phyloP scores from a whole-genome alignment of 2,329 filamentous ascomycete genomes.

The Fonsecaea nubica region DNA sequence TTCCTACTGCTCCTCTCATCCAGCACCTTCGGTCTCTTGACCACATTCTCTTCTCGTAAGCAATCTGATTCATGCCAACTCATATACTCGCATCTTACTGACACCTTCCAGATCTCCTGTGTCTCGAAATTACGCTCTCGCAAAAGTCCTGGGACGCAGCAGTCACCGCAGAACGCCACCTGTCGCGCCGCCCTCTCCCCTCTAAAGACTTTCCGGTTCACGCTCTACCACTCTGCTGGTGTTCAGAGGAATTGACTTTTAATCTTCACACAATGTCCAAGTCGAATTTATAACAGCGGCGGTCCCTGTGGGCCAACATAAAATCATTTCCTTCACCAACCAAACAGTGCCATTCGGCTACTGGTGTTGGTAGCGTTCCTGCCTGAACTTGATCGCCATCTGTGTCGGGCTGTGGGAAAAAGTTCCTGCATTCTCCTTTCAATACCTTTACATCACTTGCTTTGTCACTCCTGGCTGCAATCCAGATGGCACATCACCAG shows the following conservation, averaged over 20 bases:
- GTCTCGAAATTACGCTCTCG: constrained; percentile 2
- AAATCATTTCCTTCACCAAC: neutral
- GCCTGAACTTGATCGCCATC: constrained; percentile 25
- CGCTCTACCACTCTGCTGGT: constrained; percentile 13
- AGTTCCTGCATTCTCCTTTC: neutral
- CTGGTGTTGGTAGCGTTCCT: constrained; percentile 38
- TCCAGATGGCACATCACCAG: constrained; percentile 35
- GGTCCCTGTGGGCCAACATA: constrained; percentile 46
- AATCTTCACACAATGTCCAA: constrained; percentile 43
- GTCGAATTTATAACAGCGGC: constrained; percentile 52
- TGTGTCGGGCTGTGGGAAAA: constrained; percentile 9
- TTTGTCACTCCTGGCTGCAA: neutral
- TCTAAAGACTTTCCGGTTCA: constrained; percentile 9
- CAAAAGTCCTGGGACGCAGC: neutral
- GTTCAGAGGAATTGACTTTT: constrained; percentile 20
- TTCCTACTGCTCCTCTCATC: constrained; percentile 25
- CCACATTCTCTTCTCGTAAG: constrained; percentile 26
- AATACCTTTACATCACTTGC: neutral
- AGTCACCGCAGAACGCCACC: constrained; percentile 24
- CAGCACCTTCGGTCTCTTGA: constrained; percentile 25
- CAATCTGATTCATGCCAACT: constrained; percentile 18
- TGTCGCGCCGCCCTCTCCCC: constrained; percentile 10
- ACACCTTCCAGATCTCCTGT: constrained; percentile 13
- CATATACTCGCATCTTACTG: constrained; percentile 20
- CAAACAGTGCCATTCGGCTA: constrained; percentile 14